Percentiles rank a stretch among this genome's conserved stretches.
Evolutionary conservation across 495 filamentous ascomycete genomes (phyloP).

Genomic region (Aspergillus diversus): DNA sequence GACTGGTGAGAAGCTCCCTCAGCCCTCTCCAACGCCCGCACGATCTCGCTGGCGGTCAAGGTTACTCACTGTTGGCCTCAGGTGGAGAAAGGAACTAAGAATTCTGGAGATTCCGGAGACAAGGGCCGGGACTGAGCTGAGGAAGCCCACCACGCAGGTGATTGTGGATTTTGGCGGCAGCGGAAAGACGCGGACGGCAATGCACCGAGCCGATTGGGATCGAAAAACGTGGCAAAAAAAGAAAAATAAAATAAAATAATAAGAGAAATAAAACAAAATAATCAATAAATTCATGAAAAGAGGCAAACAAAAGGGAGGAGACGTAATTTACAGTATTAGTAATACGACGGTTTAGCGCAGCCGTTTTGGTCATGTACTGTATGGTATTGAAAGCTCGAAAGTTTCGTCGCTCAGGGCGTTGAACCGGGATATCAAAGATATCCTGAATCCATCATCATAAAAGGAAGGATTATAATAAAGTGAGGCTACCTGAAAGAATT

Average conservation of each 20-base stretch:
- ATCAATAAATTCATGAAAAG: conserved; percentile 11
- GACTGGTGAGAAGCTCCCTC: too few species aligned
- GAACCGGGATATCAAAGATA: neutral
- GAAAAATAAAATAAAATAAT: conserved; percentile 15
- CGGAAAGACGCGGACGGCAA: conserved; percentile 50
- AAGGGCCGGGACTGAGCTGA: conserved; percentile 16
- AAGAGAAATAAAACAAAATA: conserved; percentile 10
- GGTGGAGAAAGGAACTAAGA: conserved; percentile 17
- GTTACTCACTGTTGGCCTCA: conserved; percentile 18
- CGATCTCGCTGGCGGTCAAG: conserved; percentile 22
- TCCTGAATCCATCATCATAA: conserved; percentile 8
- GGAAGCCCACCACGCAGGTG: conserved; percentile 23
- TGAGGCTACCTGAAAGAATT: conserved; percentile 18
- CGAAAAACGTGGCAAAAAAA: conserved; percentile 45
- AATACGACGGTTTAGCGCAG: conserved; percentile 15
- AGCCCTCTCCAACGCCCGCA: neutral
- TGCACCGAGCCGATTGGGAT: conserved; percentile 44
- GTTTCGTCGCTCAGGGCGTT: conserved; percentile 7
- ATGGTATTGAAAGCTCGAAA: conserved; percentile 21
- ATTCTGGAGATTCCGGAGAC: conserved; percentile 21
- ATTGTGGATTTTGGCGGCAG: conserved; percentile 35
- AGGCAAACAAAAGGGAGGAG: neutral
- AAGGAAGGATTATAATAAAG: conserved; percentile 14
- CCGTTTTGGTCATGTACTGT: conserved; percentile 19
- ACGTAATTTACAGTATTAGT: conserved; percentile 21